Percentiles rank a stretch among this genome's conserved stretches.
Conservation (phyloP, 2,329 filamentous ascomycete genomes). For the Fusarium sororula region DNA sequence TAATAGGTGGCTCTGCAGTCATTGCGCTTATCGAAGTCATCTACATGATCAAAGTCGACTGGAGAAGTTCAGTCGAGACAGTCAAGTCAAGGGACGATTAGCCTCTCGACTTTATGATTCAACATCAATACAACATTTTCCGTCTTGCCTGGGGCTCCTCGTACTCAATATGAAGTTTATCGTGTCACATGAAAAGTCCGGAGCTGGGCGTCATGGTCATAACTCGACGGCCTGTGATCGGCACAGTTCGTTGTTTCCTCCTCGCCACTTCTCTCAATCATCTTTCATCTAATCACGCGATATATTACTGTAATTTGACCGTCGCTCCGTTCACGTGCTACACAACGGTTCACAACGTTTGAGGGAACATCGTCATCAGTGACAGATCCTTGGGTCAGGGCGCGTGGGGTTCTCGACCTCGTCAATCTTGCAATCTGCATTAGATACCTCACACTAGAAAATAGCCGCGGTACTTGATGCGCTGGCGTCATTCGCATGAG, state of each 20-base stretch:
- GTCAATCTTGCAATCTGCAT: neutral
- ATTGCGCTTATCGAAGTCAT: conserved; percentile 12
- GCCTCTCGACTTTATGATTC: neutral
- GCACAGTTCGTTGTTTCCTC: neutral
- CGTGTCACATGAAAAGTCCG: neutral
- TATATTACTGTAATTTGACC: neutral
- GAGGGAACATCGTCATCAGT: neutral
- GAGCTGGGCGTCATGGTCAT: fast-evolving
- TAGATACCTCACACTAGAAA: neutral
- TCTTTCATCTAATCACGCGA: neutral
- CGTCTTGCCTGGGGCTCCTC: neutral
- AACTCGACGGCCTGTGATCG: neutral
- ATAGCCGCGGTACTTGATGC: neutral
- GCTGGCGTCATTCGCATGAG: neutral
- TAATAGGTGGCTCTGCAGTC: conserved; percentile 2
- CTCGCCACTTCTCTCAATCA: neutral
- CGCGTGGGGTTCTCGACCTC: neutral
- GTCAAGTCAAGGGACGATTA: conserved; percentile 23
- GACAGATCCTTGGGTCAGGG: neutral
- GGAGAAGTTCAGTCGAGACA: conserved; percentile 9
- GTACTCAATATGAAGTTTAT: neutral
- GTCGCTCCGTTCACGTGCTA: neutral
- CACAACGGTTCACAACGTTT: neutral
- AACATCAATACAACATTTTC: neutral
- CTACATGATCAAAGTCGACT: conserved; percentile 26